These are phyloP conservation scores for Chrysanthemum seticuspe DNA, from an alignment of 129 eudicot genomes.

Conservation along the genomic window DNA sequence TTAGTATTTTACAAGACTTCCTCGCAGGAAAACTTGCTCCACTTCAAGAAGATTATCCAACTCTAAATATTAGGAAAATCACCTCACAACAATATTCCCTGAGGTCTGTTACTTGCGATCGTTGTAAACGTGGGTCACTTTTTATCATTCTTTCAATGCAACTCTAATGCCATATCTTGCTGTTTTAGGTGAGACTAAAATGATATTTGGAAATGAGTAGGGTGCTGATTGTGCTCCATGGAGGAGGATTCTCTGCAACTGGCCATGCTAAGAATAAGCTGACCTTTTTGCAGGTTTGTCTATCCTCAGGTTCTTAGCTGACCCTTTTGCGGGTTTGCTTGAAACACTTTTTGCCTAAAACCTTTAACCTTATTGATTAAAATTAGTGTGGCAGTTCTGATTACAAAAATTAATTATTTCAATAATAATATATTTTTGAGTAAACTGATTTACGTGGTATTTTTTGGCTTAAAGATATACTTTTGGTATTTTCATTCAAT, in stretches of 20 bases:
- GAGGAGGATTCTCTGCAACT: conserved; percentile 50
- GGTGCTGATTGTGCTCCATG: conserved; percentile 99
- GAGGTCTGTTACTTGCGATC: conserved; percentile 48
- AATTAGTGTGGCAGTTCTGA: no score
- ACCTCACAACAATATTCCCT: conserved; percentile 87
- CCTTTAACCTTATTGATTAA: no score
- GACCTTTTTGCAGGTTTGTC: conserved; percentile 60
- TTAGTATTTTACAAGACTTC: conserved; percentile 58
- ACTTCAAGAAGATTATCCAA: conserved; percentile 90
- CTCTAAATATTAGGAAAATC: conserved; percentile 92
- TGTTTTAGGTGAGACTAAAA: conserved; percentile 83
- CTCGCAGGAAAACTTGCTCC: conserved; percentile 80
- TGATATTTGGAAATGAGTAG: conserved; percentile 89
- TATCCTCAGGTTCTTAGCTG: not conserved
- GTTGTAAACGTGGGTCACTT: not conserved
- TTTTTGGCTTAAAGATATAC: no score
- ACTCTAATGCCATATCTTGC: not conserved
- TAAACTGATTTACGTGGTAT: no score
- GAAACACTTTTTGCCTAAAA: no score
- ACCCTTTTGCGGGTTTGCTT: no score
- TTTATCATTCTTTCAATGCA: not conserved
- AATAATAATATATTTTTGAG: no score
- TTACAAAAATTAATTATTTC: no score
- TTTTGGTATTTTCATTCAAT: no score
- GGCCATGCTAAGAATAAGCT: conserved; percentile 56